Base-by-base conservation (phyloP, 2,329 filamentous ascomycete species). In the Aspergillus tamarii region DNA sequence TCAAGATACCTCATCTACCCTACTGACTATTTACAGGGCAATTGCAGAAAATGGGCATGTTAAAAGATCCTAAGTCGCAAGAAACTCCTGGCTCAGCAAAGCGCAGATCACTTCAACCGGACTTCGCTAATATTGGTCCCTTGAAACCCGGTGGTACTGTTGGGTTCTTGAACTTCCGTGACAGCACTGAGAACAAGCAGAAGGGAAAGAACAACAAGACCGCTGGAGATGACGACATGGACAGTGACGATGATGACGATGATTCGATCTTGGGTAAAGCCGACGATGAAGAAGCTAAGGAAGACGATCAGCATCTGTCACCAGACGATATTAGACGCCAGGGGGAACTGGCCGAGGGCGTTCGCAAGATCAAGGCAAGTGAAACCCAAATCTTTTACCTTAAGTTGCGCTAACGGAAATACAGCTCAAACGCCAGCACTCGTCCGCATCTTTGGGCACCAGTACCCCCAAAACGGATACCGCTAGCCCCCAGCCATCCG, bases 31-130 rank as follows among this genome's bases (percentile, higher is more conserved):
- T 10, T 19, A 43, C 52, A 96, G 93, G 93, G 59, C 95, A 99
- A 89, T 84, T 99, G 57, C 90, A 94, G 74, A 99, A 98, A 80
- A 97, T 99, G 89, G 94, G 94, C 43, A 92, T 99, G 43, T 80
- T 96, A 34, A 85, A 89, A 50, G 84, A 89, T 10, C 78, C 87
- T 5, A 94, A 93, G 76, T 79, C 85, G 16, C 81, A 81, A 61
- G 78, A 87, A 16, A 86, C 87, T 0, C 84, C 88, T 0, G 83
- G 83, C 45, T 84, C 85, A 9, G 79, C 81, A n/a, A 96, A 96
- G 79, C 87, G 94, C 71, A 89, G 93, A 71, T 96, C 93, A 4
- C 86, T 90, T 9, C 91, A 93, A 70, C 85, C 94, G 0, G 93
- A 97, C 78, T 94, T 98, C 73, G 90, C 92, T 16, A 93, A 87